These are phyloP conservation scores for Hyphopichia khmerensis DNA, from an alignment of 1,139 yeast species.

Conservation along the genomic window DNA sequence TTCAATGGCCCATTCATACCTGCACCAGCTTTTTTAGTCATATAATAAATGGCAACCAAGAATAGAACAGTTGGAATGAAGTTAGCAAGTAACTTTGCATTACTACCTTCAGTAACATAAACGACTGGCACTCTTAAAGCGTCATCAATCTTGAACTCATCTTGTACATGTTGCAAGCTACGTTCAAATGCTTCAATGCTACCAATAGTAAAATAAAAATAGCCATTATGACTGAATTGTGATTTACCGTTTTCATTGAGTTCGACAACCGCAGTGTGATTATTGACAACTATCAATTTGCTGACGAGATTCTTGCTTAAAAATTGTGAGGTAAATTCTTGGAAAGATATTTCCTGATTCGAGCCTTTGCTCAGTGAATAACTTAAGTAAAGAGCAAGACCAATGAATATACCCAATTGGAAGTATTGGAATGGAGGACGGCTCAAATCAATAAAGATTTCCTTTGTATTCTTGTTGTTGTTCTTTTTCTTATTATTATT, in stretches of 20 bases:
- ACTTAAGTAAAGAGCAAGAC: conserved; percentile 22
- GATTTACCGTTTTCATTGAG: conserved; percentile 37
- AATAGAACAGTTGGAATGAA: conserved; percentile 68
- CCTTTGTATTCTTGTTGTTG: conserved; percentile 9
- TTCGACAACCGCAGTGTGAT: conserved; percentile 38
- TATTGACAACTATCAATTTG: conserved; percentile 38
- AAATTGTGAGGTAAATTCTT: conserved; percentile 41
- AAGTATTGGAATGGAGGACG: conserved; percentile 26
- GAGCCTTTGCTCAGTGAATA: conserved; percentile 16
- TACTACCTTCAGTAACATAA: conserved; percentile 59
- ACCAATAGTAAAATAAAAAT: conserved; percentile 60
- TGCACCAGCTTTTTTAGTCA: conserved; percentile 54
- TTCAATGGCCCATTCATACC: conserved; percentile 64
- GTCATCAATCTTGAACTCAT: conserved; percentile 57
- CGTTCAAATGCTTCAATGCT: conserved; percentile 73
- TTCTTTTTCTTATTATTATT: not conserved
- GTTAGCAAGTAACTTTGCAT: conserved; percentile 56
- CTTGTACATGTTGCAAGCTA: conserved; percentile 61
- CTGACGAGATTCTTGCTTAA: conserved; percentile 40
- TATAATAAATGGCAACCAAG: conserved; percentile 71
- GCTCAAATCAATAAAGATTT: conserved; percentile 26
- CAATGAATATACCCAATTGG: conserved; percentile 30
- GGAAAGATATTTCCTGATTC: conserved; percentile 41
- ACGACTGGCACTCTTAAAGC: conserved; percentile 64
- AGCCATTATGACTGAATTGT: conserved; percentile 21